phyloP scores from a whole-genome alignment of 495 filamentous ascomycete species.

The Aspergillus ellipticus region DNA sequence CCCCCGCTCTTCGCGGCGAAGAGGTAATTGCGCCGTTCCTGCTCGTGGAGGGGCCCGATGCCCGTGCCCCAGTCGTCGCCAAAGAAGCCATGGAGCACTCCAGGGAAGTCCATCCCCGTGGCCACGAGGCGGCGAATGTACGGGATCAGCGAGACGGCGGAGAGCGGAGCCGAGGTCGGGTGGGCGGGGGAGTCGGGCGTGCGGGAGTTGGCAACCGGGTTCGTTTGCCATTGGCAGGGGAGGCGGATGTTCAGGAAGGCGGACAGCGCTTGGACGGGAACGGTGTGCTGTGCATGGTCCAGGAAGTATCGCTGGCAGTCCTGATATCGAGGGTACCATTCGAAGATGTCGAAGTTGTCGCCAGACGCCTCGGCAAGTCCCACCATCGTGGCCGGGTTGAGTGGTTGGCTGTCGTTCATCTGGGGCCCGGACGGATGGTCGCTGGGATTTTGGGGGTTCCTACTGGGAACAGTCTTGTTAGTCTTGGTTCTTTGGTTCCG shows the following conservation, averaged over 20 bases:
- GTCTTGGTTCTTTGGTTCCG: not conserved
- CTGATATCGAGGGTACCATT: conserved; percentile 91
- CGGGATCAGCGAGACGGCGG: conserved; percentile 73
- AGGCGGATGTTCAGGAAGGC: conserved; percentile 82
- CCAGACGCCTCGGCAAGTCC: conserved; percentile 35
- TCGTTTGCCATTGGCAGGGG: conserved; percentile 44
- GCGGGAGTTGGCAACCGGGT: conserved; percentile 33
- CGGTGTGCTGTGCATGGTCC: conserved; percentile 83
- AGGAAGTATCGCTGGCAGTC: conserved; percentile 91
- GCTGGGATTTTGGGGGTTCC: conserved; percentile 17
- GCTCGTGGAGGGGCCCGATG: conserved; percentile 77
- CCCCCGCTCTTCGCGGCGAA: conserved; percentile 90
- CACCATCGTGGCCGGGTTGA: conserved; percentile 41
- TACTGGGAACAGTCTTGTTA: conserved; percentile 11
- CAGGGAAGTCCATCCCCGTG: conserved; percentile 83
- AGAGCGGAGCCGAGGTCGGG: conserved; percentile 16
- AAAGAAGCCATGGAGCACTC: conserved; percentile 88
- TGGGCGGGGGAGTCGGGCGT: conserved; percentile 14
- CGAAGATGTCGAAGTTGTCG: conserved; percentile 70
- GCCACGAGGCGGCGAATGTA: conserved; percentile 89
- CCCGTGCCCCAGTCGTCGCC: conserved; percentile 84
- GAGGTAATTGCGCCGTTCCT: conserved; percentile 88
- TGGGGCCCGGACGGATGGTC: conserved; percentile 17
- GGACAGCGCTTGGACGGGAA: conserved; percentile 79
- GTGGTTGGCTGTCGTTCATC: conserved; percentile 35